Evolutionary conservation across 257 asterid genomes (phyloP).

Genomic region (Anisodus tanguticus): DNA sequence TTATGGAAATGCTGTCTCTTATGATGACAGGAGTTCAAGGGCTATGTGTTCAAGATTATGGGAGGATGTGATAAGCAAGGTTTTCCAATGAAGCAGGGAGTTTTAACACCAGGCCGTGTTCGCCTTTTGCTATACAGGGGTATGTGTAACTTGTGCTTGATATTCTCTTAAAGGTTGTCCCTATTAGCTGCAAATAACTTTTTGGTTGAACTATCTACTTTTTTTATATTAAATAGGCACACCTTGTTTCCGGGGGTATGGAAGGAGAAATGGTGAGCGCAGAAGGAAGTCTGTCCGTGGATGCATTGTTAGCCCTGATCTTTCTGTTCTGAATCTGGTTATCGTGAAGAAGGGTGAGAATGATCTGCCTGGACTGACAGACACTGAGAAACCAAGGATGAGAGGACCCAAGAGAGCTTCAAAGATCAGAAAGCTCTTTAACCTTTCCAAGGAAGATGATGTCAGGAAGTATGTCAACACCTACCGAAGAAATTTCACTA

Average conservation of each 20-base stretch:
- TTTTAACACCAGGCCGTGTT: slow-evolving; percentile 29
- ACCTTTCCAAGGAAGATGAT: slow-evolving; percentile 30
- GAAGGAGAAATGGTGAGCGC: slow-evolving; percentile 31
- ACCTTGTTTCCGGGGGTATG: slow-evolving; percentile 28
- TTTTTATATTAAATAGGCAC: neutral
- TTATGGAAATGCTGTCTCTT: neutral
- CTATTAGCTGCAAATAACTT: neutral
- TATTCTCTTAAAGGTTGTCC: neutral
- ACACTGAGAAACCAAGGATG: slow-evolving; percentile 30
- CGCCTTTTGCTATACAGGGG: slow-evolving; percentile 27
- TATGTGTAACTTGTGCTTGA: neutral
- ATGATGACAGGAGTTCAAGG: slow-evolving; percentile 17
- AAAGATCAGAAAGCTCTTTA: slow-evolving; percentile 28
- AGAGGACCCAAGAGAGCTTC: slow-evolving; percentile 33
- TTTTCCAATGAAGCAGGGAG: slow-evolving; percentile 30
- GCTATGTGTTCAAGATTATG: slow-evolving; percentile 28
- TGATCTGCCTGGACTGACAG: slow-evolving; percentile 28
- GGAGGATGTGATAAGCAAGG: slow-evolving; percentile 31
- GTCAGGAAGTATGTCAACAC: slow-evolving; percentile 28
- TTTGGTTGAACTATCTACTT: neutral
- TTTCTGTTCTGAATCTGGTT: slow-evolving; percentile 27
- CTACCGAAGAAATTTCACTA: slow-evolving; percentile 27
- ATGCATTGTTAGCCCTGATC: slow-evolving; percentile 29
- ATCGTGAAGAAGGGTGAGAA: slow-evolving; percentile 30
- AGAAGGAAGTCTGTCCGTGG: slow-evolving; percentile 30